A percentile compares a stretch with the other conserved stretches of the same genome.
phyloP scores from a whole-genome alignment of 257 asterid genomes.

The Solanum dulcamara region DNA sequence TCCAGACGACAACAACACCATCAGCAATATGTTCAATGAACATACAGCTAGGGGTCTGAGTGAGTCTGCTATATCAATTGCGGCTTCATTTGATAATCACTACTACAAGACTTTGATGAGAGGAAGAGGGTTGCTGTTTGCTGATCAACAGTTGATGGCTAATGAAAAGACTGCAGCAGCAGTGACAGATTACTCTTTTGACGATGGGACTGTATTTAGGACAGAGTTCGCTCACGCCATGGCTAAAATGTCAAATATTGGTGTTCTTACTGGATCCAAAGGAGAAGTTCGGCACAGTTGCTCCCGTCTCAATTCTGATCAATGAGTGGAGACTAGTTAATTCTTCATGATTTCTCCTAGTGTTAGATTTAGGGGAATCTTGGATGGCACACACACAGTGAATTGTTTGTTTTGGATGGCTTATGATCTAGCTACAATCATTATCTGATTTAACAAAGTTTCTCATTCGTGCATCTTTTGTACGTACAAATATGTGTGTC shows the following conservation, averaged over 20 bases:
- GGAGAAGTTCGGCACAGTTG: conserved; percentile 19
- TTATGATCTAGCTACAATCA: background rate
- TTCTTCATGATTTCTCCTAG: background rate
- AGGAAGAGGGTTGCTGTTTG: conserved; percentile 18
- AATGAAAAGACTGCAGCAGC: conserved; percentile 10
- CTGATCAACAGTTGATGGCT: conserved; percentile 25
- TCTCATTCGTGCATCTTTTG: background rate
- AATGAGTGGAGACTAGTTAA: background rate
- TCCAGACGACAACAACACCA: background rate
- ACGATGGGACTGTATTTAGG: conserved; percentile 11
- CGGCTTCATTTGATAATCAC: conserved; percentile 12
- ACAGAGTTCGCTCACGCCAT: conserved; percentile 17
- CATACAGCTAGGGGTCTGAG: background rate
- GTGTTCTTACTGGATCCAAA: conserved; percentile 4
- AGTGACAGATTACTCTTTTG: conserved; percentile 12
- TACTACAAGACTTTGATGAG: conserved; percentile 7
- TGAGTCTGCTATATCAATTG: background rate
- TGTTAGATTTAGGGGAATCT: background rate
- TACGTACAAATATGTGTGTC: too few species aligned
- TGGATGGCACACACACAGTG: background rate
- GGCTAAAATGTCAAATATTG: conserved; percentile 21
- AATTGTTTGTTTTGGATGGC: background rate
- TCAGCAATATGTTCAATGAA: background rate
- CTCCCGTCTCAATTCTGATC: conserved; percentile 2
- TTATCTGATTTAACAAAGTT: background rate